Percentiles rank a stretch among this genome's conserved stretches.
phyloP scores from a whole-genome alignment of 495 filamentous ascomycete species.

The Aspergillus ostianus region DNA sequence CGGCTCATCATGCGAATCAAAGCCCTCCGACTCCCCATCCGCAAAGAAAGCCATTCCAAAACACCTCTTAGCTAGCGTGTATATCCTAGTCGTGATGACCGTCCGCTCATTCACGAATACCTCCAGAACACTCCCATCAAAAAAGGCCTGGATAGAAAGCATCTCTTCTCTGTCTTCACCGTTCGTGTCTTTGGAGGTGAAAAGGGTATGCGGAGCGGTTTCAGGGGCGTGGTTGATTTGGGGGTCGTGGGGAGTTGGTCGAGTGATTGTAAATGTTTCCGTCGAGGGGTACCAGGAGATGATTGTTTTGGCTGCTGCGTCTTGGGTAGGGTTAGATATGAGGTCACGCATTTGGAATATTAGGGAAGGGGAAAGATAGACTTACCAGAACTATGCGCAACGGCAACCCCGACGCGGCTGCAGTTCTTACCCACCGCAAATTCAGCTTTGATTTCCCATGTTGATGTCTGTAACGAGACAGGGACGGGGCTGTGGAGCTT shows the following conservation, averaged over 20 bases:
- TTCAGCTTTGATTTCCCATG: constrained; percentile 30
- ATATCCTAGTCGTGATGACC: constrained; percentile 34
- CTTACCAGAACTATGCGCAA: constrained; percentile 27
- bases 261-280: constrained; percentile 33
- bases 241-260: constrained; percentile 19
- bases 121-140: constrained; percentile 35
- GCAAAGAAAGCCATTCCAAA: constrained; percentile 28
- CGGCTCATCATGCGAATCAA: not conserved
- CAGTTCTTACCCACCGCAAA: constrained; percentile 26
- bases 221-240: constrained; percentile 31
- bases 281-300: constrained; percentile 25
- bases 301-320: constrained; percentile 19
- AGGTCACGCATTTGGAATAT: too few species aligned
- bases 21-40: constrained; percentile 2
- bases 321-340: not conserved
- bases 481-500: not conserved
- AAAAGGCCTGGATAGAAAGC: constrained; percentile 31
- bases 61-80: constrained; percentile 19
- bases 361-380: not conserved
- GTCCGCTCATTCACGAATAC: constrained; percentile 39
- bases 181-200: constrained; percentile 21
- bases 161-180: constrained; percentile 27
- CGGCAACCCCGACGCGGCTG: constrained; percentile 26
- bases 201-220: constrained; percentile 33
- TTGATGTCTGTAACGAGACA: constrained; percentile 20